phyloP scores from a whole-genome alignment of 2,329 filamentous ascomycete species.

The Gnomoniopsis smithogilvyi region DNA sequence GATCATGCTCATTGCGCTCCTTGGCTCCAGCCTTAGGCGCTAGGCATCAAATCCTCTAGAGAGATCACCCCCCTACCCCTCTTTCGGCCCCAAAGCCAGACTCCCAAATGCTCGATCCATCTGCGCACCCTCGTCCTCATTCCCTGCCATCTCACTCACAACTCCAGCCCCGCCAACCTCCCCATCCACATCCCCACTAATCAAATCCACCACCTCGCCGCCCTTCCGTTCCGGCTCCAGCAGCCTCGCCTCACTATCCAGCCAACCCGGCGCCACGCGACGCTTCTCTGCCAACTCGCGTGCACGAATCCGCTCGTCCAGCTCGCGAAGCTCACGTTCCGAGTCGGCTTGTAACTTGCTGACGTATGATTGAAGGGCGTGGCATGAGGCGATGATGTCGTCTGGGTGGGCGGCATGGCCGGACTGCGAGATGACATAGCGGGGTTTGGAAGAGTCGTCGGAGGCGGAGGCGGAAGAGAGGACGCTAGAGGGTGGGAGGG shows the following conservation, averaged over 20 bases:
- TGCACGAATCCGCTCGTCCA: constrained; percentile 64
- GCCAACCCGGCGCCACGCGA: constrained; percentile 74
- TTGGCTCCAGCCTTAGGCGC: no score
- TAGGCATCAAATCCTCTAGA: no score
- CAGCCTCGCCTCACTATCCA: constrained; percentile 69
- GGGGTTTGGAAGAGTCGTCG: constrained; percentile 44
- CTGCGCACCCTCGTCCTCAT: constrained; percentile 49
- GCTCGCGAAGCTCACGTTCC: constrained; percentile 61
- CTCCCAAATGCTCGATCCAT: constrained; percentile 56
- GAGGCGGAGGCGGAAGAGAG: constrained; percentile 33
- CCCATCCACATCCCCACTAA: background rate
- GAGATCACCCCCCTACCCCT: background rate
- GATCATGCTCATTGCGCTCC: no score
- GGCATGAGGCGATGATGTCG: constrained; percentile 80
- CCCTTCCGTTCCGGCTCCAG: constrained; percentile 61
- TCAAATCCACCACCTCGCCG: constrained; percentile 44
- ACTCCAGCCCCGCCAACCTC: constrained; percentile 34
- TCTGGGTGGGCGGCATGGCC: constrained; percentile 83
- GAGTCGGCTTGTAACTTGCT: constrained; percentile 66
- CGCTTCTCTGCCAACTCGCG: constrained; percentile 77
- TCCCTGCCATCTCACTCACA: constrained; percentile 35
- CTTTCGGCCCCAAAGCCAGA: constrained; percentile 30
- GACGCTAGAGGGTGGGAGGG: constrained; percentile 70
- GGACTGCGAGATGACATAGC: constrained; percentile 74
- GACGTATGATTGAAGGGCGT: constrained; percentile 73